Conservation (phyloP, 495 filamentous ascomycete genomes). For the Aspergillus bridgeri region DNA sequence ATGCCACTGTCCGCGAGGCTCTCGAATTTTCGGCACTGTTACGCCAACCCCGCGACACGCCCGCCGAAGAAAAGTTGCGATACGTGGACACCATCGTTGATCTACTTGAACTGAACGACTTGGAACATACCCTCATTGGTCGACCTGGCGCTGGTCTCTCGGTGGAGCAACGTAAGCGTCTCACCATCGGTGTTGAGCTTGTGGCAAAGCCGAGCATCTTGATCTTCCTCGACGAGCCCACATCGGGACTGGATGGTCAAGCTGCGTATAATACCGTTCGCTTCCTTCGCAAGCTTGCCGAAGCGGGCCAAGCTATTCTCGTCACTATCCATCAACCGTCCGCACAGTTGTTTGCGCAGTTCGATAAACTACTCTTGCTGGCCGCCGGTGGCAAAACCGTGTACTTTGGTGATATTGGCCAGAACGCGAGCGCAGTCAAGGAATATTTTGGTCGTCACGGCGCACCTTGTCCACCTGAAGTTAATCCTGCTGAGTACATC, state of each 20-base stretch:
- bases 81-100: neutral
- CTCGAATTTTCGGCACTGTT: neutral
- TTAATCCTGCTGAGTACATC: slow-evolving; percentile 86
- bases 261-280: neutral
- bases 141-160: neutral
- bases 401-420: neutral
- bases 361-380: neutral
- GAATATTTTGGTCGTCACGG: slow-evolving; percentile 72
- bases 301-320: neutral
- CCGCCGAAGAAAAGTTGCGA: neutral
- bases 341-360: neutral
- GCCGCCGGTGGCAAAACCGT: neutral
- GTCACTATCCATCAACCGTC: slow-evolving; percentile 2
- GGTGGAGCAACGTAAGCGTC: neutral
- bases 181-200: neutral
- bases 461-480: slow-evolving; percentile 62
- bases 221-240: neutral
- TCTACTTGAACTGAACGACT: neutral
- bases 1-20: neutral
- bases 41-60: neutral
- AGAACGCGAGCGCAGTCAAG: neutral
- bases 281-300: neutral
- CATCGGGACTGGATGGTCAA: neutral
- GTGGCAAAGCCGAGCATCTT: neutral
- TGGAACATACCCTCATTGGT: neutral